phyloP scores from a whole-genome alignment of 805 yeast species.

The Candida wancherniae region DNA sequence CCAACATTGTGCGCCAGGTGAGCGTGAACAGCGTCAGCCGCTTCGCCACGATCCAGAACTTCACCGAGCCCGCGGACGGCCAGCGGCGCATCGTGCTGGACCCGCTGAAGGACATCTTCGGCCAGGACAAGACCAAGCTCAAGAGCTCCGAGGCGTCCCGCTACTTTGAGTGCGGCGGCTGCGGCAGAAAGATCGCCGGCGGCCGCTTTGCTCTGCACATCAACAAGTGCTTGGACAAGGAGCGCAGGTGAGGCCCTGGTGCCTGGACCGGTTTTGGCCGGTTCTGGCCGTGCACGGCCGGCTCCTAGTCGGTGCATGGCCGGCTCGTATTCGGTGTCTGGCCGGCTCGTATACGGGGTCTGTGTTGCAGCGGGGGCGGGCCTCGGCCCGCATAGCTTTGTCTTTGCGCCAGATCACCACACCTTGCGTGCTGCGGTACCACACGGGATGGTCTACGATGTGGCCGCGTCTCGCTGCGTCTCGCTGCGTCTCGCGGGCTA shows the following conservation, averaged over 20 bases:
- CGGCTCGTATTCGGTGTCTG: too few species aligned
- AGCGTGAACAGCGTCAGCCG: constrained; percentile 9
- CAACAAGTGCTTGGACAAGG: constrained; percentile 73
- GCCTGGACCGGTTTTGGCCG: neutral
- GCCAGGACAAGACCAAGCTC: constrained; percentile 44
- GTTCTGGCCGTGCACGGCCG: neutral
- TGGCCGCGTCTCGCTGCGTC: too few species aligned
- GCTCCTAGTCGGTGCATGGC: too few species aligned
- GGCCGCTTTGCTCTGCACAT: constrained; percentile 90
- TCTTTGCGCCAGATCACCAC: too few species aligned
- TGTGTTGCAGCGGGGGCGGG: too few species aligned
- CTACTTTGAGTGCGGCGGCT: constrained; percentile 75
- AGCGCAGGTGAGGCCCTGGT: constrained; percentile 1
- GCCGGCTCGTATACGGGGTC: too few species aligned
- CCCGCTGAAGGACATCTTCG: constrained; percentile 38
- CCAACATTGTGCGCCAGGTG: constrained; percentile 29
- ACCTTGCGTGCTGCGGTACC: too few species aligned
- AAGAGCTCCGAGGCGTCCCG: constrained; percentile 42
- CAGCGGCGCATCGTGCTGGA: constrained; percentile 1
- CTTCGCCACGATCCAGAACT: constrained; percentile 3
- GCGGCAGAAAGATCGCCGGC: constrained; percentile 85
- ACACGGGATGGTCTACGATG: too few species aligned
- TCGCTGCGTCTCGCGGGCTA: too few species aligned
- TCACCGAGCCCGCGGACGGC: constrained; percentile 2
- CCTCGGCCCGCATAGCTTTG: too few species aligned